Evolutionary conservation across 192 early-diverging fungal species (phyloP).

Genomic region (Obelidium mucronatum): DNA sequence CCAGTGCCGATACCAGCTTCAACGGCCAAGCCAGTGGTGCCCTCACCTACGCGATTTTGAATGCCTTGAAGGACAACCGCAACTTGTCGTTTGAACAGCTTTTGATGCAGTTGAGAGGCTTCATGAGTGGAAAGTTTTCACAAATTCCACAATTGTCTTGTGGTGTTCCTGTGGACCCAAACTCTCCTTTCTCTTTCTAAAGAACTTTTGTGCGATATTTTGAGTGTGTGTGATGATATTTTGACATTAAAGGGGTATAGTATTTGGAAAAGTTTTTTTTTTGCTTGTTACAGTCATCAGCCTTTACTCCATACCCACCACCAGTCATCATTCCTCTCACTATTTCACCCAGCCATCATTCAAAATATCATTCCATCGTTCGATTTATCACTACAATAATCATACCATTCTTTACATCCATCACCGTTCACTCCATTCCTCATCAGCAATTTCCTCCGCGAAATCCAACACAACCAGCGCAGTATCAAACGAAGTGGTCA

Average conservation of each 20-base stretch:
- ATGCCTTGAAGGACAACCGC: conserved; percentile 41
- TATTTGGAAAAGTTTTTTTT: no score
- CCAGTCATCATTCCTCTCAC: no score
- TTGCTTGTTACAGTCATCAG: no score
- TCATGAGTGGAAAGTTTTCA: conserved; percentile 69
- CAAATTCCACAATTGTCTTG: conserved; percentile 86
- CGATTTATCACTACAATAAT: no score
- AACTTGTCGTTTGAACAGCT: conserved; percentile 74
- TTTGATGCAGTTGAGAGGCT: conserved; percentile 69
- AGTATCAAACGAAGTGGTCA: conserved; percentile 59
- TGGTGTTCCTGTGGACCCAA: conserved; percentile 70
- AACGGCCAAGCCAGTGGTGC: conserved; percentile 66
- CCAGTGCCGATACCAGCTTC: conserved; percentile 65
- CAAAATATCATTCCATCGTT: no score
- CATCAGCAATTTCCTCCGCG: conserved; percentile 26
- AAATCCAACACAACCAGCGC: conserved; percentile 58
- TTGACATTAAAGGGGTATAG: no score
- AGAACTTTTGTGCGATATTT: no score
- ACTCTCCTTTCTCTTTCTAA: conserved; percentile 37
- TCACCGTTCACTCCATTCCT: no score
- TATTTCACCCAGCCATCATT: no score
- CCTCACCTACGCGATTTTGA: conserved; percentile 64
- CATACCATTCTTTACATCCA: no score
- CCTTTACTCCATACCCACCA: no score
- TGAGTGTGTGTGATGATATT: no score